Evolutionary conservation across 306 rosid genomes (phyloP).

Genomic region (Malus fusca): DNA sequence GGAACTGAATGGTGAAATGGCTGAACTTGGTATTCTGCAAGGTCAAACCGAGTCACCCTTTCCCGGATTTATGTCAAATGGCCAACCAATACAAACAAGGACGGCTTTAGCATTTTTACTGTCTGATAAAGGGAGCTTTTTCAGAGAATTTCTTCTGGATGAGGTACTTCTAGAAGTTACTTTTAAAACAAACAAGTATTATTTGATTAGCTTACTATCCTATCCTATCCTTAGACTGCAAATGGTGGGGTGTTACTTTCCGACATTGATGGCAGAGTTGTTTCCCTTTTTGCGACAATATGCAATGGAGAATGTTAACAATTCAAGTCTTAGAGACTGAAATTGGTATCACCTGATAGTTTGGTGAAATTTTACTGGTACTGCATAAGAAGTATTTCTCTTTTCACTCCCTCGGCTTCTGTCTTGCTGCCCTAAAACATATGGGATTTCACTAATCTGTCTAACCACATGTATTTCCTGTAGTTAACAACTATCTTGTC

Average conservation of each 20-base stretch:
- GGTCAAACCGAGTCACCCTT: constrained; percentile 37
- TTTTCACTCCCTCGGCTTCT: not conserved
- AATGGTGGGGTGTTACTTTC: not conserved
- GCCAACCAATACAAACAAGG: constrained; percentile 80
- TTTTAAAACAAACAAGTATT: constrained; percentile 2
- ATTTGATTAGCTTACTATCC: not conserved
- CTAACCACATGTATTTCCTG: not conserved
- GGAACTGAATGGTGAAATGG: constrained; percentile 74
- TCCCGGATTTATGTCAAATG: constrained; percentile 38
- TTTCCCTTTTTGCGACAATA: no score
- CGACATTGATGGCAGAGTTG: not conserved
- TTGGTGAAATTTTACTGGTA: no score
- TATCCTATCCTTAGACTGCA: not conserved
- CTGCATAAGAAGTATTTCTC: no score
- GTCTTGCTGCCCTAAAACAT: not conserved
- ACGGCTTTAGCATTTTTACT: constrained; percentile 84
- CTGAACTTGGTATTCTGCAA: constrained; percentile 67
- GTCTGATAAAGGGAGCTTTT: constrained; percentile 83
- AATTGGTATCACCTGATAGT: no score
- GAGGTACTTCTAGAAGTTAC: constrained; percentile 58
- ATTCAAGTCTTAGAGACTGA: no score
- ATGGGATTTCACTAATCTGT: not conserved
- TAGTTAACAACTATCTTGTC: not conserved
- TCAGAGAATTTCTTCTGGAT: constrained; percentile 93
- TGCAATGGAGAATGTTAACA: no score